Conservation (phyloP, 768 basidiomycete genomes). For the Mycena venus region DNA sequence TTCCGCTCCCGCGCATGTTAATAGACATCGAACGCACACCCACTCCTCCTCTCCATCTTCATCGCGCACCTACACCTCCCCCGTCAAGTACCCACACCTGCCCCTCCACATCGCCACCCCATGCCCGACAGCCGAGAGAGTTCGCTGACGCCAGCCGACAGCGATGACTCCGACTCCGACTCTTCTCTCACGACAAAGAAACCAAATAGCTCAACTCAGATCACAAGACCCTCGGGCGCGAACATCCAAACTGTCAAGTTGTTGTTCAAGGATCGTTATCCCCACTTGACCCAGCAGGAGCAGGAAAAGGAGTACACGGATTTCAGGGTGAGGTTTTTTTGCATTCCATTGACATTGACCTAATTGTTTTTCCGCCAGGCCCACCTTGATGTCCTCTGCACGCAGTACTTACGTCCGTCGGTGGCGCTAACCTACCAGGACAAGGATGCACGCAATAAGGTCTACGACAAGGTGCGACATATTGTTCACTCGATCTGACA, state of each 20-base stretch:
- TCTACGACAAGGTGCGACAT: not conserved
- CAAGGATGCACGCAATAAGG: too few species aligned
- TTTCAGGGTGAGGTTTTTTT: constrained; percentile 1
- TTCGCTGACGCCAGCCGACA: too few species aligned
- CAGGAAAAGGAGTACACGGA: not conserved
- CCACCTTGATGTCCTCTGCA: not conserved
- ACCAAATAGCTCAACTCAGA: too few species aligned
- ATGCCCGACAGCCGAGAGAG: not conserved
- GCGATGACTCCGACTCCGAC: not conserved
- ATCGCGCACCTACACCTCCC: constrained; percentile 4
- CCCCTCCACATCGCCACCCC: not conserved
- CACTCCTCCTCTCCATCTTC: not conserved
- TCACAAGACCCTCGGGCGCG: not conserved
- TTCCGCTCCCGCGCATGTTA: not conserved
- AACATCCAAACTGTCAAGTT: too few species aligned
- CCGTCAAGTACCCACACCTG: not conserved
- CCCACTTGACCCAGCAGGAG: not conserved
- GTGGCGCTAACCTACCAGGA: not conserved
- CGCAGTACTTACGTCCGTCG: not conserved
- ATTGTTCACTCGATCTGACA: not conserved
- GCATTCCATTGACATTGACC: not conserved
- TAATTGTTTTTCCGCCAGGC: not conserved
- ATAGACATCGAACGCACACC: not conserved
- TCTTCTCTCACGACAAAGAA: not conserved
- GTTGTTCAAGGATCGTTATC: not conserved